Conservation (phyloP, 192 early-diverging fungal genomes). For the Fimicolochytrium jonesii region DNA sequence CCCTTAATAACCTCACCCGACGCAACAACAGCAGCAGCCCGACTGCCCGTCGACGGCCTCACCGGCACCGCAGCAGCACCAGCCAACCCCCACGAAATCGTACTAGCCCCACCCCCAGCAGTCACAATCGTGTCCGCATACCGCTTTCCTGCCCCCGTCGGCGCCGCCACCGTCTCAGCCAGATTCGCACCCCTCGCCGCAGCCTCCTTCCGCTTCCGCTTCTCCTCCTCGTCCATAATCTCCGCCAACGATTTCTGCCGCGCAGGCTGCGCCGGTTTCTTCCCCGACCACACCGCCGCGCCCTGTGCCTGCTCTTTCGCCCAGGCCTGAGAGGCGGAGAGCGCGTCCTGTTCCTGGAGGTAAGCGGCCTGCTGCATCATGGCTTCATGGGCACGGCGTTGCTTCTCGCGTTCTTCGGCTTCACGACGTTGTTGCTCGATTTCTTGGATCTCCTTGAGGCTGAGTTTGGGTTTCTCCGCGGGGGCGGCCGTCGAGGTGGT, state of each 20-base stretch:
- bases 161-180: slow-evolving; percentile 3
- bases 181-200: slow-evolving; percentile 10
- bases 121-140: slow-evolving; percentile 38
- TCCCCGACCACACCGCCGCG: slow-evolving; percentile 15
- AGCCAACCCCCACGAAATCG: slow-evolving; percentile 14
- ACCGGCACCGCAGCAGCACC: slow-evolving; percentile 2
- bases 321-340: slow-evolving; percentile 16
- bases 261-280: slow-evolving; percentile 18
- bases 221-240: slow-evolving; percentile 52
- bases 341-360: slow-evolving; percentile 34
- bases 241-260: slow-evolving; percentile 34
- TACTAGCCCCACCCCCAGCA: background rate
- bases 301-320: slow-evolving; percentile 12
- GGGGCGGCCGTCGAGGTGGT: slow-evolving; percentile 18
- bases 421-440: slow-evolving; percentile 33
- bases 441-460: slow-evolving; percentile 51
- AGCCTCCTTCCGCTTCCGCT: slow-evolving; percentile 29
- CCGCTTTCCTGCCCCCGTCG: slow-evolving; percentile 31
- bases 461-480: slow-evolving; percentile 29
- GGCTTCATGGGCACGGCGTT: slow-evolving; percentile 28
- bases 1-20: slow-evolving; percentile 27
- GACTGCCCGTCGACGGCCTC: slow-evolving; percentile 1
- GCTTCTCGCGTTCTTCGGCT: slow-evolving; percentile 29
- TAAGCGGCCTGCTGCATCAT: slow-evolving; percentile 38
- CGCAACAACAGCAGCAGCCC: slow-evolving; percentile 27